Evolutionary conservation across 2,329 filamentous ascomycete genomes (phyloP), one percentile per base, ranked within the genome.

Genomic region (Diplocarpon rosae): DNA sequence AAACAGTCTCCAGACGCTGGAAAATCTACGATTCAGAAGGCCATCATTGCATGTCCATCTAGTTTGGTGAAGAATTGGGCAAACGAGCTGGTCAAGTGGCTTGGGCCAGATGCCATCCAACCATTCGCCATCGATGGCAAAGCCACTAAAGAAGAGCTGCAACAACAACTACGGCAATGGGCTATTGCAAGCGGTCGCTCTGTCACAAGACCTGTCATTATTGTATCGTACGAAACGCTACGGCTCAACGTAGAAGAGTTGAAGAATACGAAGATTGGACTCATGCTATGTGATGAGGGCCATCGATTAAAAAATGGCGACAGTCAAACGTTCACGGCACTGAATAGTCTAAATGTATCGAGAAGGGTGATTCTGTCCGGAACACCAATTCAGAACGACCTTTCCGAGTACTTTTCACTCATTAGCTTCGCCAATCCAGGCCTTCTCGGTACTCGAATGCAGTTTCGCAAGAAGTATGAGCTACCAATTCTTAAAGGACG

Each of bases 41-140:
- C 88, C 42, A 87, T 98, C 33, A 94, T 98, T 55, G 92, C 88
- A 10, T 98, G 92, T 55, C 92, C 92, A 0, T 95, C 92, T 2
- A 96, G 88, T 74, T 69, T 98, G 63, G 92, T 98, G 28, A 82
- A 86, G 52, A 98, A 98, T 58, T 98, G 92, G 92, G 92, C 90
- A 37, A 96, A 96, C 59, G 92, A 98, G 64, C 68, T 98, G 61
- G 78, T 83, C 5, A 98, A 98, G 69, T 98, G 92, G 92, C 78
- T 98, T 31, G 92, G 92, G 27, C 78, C 85, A 52, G 89, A 92
- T 64, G 87, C 92, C 12, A 81, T 95, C 52, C 86, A 77, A 1
- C 90, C 92, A 7, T 98, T 98, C 62, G 92, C 90, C 16, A 89
- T 96, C 49, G 92, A 98, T 59, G 92, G 92, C 20, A 98, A 96